phyloP scores from a whole-genome alignment of 1,139 yeast genomes.

The Casaregolazyma lundiana region DNA sequence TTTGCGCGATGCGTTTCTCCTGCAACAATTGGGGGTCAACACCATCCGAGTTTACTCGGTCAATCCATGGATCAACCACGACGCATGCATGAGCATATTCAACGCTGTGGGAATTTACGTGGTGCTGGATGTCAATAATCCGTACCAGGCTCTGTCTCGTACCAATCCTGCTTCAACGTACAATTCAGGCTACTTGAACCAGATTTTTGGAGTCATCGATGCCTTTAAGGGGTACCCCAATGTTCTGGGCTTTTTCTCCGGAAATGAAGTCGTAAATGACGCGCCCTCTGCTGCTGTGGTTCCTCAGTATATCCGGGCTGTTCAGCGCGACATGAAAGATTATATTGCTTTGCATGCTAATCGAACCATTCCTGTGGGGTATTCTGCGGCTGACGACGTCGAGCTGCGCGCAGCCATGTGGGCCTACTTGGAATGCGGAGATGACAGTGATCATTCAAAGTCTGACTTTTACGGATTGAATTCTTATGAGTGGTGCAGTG shows the following conservation, averaged over 20 bases:
- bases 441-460: conserved; percentile 48
- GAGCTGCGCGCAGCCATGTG: conserved; percentile 70
- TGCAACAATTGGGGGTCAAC: conserved; percentile 75
- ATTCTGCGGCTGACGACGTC: conserved; percentile 84
- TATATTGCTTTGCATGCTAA: conserved; percentile 65
- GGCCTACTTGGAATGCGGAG: conserved; percentile 73
- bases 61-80: conserved; percentile 75
- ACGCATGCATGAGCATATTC: conserved; percentile 80
- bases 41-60: conserved; percentile 56
- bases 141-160: conserved; percentile 67
- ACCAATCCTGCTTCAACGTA: conserved; percentile 67
- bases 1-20: conserved; percentile 72
- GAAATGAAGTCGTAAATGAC: conserved; percentile 89
- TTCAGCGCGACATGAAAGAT: conserved; percentile 83
- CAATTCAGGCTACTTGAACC: conserved; percentile 58
- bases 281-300: conserved; percentile 53
- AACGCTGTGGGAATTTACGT: conserved; percentile 87
- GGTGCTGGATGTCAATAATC: conserved; percentile 82
- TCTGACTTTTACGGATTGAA: conserved; percentile 90
- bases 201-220: conserved; percentile 79
- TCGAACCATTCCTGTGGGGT: conserved; percentile 84
- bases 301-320: conserved; percentile 78
- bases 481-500: conserved; percentile 83
- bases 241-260: conserved; percentile 85
- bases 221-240: conserved; percentile 79